Base-by-base conservation (phyloP, 441 rosid species). In the Euphorbia celastroides region DNA sequence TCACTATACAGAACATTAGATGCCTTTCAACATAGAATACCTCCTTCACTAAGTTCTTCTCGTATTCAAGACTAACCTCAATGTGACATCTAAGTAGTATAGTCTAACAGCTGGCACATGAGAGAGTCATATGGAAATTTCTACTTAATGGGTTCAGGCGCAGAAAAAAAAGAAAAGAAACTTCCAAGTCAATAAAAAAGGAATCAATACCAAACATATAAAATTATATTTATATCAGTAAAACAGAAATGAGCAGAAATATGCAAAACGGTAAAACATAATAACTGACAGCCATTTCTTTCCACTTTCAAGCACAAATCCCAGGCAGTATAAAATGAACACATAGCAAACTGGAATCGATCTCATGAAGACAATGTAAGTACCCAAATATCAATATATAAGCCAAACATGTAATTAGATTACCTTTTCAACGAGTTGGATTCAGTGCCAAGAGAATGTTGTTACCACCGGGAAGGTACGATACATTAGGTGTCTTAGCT, bases 381-480 rank as follows among this genome's bases (percentile, higher is more conserved):
- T 11, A 14, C 22, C 42, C 16, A 25, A 32, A 50, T 38, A 38
- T 27, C 20, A 22, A 51, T 13, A 64, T 3, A 46, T 22, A 26
- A 23, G 10, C 16, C 3, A 27, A 20, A 23, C 31, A 19, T 16
- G 50, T 16, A 50, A 26, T 63, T 11, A 50, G 20, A 63, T 73
- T 80, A 82, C 89, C 87, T 26, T 58, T 59, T 84, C 70, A 89
- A 69, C 95, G 91, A 44, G 80, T 74, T 54, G 96, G 78, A 75
- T 85, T 91, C 60, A 93, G 70, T 50, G 87, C 85, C 65, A 93
- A 70, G 64, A 93, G 86, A 82, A 87, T 85, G 84, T 84, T 84
- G 72, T 83, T 84, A 44, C 96, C 96, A 66, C 92, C 87, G 7
- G 99, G 99, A 62, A 93, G 78, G 84, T 93, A 91, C 1, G 90